A percentile compares a stretch with the other conserved stretches of the same genome.
Conservation (phyloP, 1,139 yeast genomes). For the Pichia sp. region DNA sequence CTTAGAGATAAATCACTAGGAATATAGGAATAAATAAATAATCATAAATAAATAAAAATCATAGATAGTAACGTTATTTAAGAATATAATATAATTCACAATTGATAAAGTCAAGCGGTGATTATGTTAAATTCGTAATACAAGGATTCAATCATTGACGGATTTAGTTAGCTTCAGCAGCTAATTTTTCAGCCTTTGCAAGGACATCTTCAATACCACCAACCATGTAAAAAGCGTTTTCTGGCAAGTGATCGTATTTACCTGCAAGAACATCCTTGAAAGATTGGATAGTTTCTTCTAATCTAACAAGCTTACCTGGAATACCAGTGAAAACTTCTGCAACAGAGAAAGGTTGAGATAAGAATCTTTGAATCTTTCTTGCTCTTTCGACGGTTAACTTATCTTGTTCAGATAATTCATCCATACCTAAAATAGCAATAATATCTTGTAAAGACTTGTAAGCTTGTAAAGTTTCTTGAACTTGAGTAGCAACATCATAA, state of each 20-base stretch:
- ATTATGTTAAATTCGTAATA: constrained; percentile 2
- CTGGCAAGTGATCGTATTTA: constrained; percentile 98
- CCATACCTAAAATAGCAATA: constrained; percentile 99
- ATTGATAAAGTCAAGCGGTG: not conserved
- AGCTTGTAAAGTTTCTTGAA: constrained; percentile 98
- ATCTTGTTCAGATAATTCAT: constrained; percentile 97
- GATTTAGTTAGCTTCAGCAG: constrained; percentile 75
- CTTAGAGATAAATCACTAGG: constrained; percentile 15
- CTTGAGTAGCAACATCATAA: constrained; percentile 88
- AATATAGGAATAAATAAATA: constrained; percentile 12
- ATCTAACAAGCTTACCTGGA: constrained; percentile 94
- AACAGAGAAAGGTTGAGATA: constrained; percentile 99
- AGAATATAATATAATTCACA: constrained; percentile 1
- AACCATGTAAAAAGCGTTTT: constrained; percentile 99
- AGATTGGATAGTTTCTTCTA: constrained; percentile 88
- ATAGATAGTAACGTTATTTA: constrained; percentile 11
- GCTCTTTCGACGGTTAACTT: constrained; percentile 99
- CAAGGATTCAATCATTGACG: constrained; percentile 10
- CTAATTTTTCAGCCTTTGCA: constrained; percentile 98
- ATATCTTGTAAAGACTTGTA: constrained; percentile 99
- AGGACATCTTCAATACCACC: constrained; percentile 98
- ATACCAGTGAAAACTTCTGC: constrained; percentile 99
- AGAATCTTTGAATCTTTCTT: constrained; percentile 99
- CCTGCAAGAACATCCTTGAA: constrained; percentile 98
- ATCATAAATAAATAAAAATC: constrained; percentile 14